Base-by-base conservation (phyloP, 2,329 filamentous ascomycete genomes). In the Cryphonectria carpinicola region DNA sequence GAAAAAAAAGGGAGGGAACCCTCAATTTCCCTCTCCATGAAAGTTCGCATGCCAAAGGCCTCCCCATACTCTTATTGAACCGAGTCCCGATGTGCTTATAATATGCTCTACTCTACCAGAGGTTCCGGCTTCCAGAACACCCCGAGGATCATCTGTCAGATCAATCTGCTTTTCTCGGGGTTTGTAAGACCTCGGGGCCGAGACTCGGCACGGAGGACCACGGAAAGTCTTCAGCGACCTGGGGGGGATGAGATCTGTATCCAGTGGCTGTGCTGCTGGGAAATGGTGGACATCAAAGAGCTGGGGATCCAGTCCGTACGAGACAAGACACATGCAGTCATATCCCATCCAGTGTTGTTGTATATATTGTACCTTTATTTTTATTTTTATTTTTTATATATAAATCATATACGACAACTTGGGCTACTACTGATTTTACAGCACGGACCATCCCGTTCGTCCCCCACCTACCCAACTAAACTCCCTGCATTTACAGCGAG, bases 401-500 rank as follows among this genome's bases (percentile, higher is more conserved):
- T n/a, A n/a, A n/a, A 32, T 4, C 32, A 32, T 32, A 3, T 3
- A 32, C 32, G 32, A 32, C 32, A 32, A 32, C 37, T 17, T 43
- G 41, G 14, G 14, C 22, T 49, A 49, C 19, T 22, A 22, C 14
- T 22, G 4, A 28, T 28, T 13, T 25, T 63, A 39, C n/a, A 43
- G 61, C 61, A 64, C 61, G 39, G 61, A 25, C 60, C 60, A 63
- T 7, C 32, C 35, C 22, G 35, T 22, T 41, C 60, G 22, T 63
- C 60, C 32, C 35, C 58, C 58, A 39, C 39, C 60, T 41, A 35
- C 3, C 25, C n/a, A n/a, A 49, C 46, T 49, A n/a, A 8, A 56
- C 52, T 56, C 52, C n/a, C 52, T 56, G 25, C n/a, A 13, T n/a
- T 39, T 22, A 2, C 43, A 69, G 43, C 63, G 37, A 43, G 54